Percentiles rank a stretch among this genome's conserved stretches.
phyloP scores from a whole-genome alignment of 305 asterid species.

The Fraxinus angustifolia region DNA sequence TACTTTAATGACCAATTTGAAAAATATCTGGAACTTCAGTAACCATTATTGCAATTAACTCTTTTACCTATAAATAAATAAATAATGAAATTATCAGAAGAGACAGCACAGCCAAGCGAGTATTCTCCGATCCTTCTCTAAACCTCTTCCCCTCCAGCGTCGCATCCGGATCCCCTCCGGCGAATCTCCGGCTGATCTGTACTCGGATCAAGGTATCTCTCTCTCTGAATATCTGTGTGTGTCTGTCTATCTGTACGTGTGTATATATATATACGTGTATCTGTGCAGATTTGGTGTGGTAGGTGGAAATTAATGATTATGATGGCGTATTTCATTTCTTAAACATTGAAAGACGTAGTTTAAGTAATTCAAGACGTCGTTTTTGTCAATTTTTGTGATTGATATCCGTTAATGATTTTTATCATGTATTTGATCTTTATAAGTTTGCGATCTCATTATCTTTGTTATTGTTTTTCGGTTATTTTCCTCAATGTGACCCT shows the following conservation, averaged over 20 bases:
- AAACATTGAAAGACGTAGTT: not conserved
- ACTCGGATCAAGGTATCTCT: not conserved
- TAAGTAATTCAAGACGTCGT: not conserved
- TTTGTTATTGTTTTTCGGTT: not conserved
- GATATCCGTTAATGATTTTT: not conserved
- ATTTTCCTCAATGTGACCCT: not conserved
- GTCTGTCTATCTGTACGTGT: not conserved
- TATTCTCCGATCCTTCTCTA: not conserved
- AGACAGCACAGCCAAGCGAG: not conserved
- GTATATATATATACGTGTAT: not conserved
- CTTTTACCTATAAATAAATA: not conserved
- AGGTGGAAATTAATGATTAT: not conserved
- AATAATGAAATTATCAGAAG: not conserved
- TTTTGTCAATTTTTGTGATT: not conserved
- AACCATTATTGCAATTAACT: not conserved
- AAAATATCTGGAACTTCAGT: not conserved
- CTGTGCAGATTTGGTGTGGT: not conserved
- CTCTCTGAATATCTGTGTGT: not conserved
- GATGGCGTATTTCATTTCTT: not conserved
- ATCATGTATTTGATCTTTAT: not conserved
- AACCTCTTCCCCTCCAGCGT: conserved; percentile 2
- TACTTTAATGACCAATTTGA: not conserved
- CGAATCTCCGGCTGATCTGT: not conserved
- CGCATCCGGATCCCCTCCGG: not conserved
- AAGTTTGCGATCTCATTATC: not conserved